These are phyloP conservation scores for Russula compacta DNA, from an alignment of 768 basidiomycete genomes.

Conservation along the genomic window DNA sequence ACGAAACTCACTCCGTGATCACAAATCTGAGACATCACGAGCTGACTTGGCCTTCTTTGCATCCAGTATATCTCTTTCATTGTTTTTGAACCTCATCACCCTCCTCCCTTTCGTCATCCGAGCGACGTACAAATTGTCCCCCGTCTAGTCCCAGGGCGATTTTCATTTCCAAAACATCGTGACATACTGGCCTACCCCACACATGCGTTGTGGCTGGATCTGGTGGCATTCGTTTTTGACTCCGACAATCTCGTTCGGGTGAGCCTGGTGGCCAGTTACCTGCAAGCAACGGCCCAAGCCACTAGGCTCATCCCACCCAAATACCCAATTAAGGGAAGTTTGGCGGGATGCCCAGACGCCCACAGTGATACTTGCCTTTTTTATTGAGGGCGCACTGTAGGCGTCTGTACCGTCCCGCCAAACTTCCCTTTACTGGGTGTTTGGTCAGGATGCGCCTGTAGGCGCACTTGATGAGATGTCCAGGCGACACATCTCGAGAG, in stretches of 20 bases:
- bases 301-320: background rate
- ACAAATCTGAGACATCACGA: conserved; percentile 4
- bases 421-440: conserved; percentile 7
- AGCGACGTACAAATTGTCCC: background rate
- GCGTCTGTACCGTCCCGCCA: background rate
- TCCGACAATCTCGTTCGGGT: background rate
- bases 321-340: conserved; percentile 5
- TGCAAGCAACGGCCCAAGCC: no score
- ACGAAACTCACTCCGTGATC: background rate
- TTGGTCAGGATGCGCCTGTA: conserved; percentile 2
- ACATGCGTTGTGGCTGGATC: no score
- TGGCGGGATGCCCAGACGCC: background rate
- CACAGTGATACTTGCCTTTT: background rate
- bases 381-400: background rate
- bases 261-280: no score
- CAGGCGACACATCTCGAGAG: background rate
- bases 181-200: no score
- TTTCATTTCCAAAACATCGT: no score
- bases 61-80: no score
- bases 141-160: background rate
- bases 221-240: background rate
- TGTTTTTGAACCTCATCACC: no score
- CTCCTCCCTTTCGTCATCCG: background rate
- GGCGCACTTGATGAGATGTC: background rate
- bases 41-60: background rate